Percentiles rank a stretch among this genome's conserved stretches.
Evolutionary conservation across 768 basidiomycete species (phyloP).

Genomic region (Auriscalpium vulgare): DNA sequence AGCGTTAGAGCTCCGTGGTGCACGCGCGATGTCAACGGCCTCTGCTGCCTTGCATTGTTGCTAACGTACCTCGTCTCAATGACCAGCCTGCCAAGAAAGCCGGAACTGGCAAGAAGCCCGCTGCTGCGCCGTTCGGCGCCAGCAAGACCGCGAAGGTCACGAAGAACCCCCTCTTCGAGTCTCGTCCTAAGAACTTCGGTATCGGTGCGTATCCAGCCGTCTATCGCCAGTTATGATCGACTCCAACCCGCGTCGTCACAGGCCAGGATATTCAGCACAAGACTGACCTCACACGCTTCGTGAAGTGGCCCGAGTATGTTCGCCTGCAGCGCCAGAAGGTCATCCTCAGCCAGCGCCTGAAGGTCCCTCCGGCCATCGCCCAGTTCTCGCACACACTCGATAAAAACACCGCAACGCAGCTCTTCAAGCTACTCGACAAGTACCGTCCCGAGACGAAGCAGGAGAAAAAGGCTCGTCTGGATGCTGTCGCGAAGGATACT

Average conservation of each 20-base stretch:
- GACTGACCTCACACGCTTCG: slow-evolving; percentile 90
- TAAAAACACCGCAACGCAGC: slow-evolving; percentile 97
- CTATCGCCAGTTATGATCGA: background rate
- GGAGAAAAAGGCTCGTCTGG: slow-evolving; percentile 94
- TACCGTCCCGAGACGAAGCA: slow-evolving; percentile 89
- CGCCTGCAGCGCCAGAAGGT: slow-evolving; percentile 98
- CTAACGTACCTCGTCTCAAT: slow-evolving; percentile 72
- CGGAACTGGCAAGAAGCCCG: slow-evolving; percentile 76
- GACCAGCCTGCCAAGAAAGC: slow-evolving; percentile 80
- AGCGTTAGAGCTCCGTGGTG: slow-evolving; percentile 46
- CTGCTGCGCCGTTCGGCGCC: slow-evolving; percentile 75
- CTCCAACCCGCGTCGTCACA: slow-evolving; percentile 23
- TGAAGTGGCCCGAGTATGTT: slow-evolving; percentile 99
- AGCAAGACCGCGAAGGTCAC: slow-evolving; percentile 65
- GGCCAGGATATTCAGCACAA: slow-evolving; percentile 91
- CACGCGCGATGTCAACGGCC: slow-evolving; percentile 25
- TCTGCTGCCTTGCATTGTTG: slow-evolving; percentile 17
- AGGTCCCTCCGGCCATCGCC: slow-evolving; percentile 96
- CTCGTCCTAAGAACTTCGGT: slow-evolving; percentile 86
- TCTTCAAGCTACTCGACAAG: slow-evolving; percentile 98
- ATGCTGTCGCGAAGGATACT: slow-evolving; percentile 64
- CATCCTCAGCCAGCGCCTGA: slow-evolving; percentile 94
- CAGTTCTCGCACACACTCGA: slow-evolving; percentile 97
- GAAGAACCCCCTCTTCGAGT: slow-evolving; percentile 96
- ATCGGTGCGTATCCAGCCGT: slow-evolving; percentile 56